These are phyloP conservation scores for Fusarium circinatum DNA, from an alignment of 2,329 filamentous ascomycete genomes.

Conservation along the genomic window DNA sequence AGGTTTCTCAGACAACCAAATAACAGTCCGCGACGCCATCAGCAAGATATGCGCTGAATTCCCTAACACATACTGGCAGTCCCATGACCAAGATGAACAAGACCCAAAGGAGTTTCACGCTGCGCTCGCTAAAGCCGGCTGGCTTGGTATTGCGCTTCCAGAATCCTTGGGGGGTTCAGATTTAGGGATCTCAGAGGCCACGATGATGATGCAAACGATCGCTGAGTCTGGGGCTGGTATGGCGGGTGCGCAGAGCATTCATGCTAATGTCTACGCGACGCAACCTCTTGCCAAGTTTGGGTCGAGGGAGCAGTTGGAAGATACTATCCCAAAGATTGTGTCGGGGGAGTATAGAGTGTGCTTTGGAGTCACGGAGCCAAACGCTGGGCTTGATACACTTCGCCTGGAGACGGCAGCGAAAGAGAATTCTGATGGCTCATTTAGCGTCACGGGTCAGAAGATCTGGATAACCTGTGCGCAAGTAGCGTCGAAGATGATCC, in stretches of 20 bases:
- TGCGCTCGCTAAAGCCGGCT: slow-evolving; percentile 78
- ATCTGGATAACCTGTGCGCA: slow-evolving; percentile 92
- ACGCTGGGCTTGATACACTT: slow-evolving; percentile 82
- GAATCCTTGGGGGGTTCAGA: slow-evolving; percentile 79
- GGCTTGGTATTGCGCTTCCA: slow-evolving; percentile 83
- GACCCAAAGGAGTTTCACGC: slow-evolving; percentile 82
- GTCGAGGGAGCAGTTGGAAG: slow-evolving; percentile 69
- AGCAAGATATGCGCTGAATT: slow-evolving; percentile 75
- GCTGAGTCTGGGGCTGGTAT: slow-evolving; percentile 83
- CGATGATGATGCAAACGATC: slow-evolving; percentile 89
- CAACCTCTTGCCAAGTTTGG: slow-evolving; percentile 80
- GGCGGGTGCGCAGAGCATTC: slow-evolving; percentile 72
- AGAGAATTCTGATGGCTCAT: slow-evolving; percentile 64
- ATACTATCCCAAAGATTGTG: slow-evolving; percentile 76
- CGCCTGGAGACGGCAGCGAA: slow-evolving; percentile 73
- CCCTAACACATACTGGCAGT: slow-evolving; percentile 80
- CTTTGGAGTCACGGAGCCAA: slow-evolving; percentile 87
- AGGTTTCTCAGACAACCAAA: slow-evolving; percentile 77
- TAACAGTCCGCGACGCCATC: slow-evolving; percentile 77
- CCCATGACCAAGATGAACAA: slow-evolving; percentile 74
- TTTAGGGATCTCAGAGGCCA: slow-evolving; percentile 82
- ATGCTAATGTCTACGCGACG: slow-evolving; percentile 78
- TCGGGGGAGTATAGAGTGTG: slow-evolving; percentile 77
- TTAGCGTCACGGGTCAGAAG: slow-evolving; percentile 80
- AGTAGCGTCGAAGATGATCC: slow-evolving; percentile 83